Evolutionary conservation across 805 yeast genomes (phyloP).

Genomic region (Candida xiaguanensis): DNA sequence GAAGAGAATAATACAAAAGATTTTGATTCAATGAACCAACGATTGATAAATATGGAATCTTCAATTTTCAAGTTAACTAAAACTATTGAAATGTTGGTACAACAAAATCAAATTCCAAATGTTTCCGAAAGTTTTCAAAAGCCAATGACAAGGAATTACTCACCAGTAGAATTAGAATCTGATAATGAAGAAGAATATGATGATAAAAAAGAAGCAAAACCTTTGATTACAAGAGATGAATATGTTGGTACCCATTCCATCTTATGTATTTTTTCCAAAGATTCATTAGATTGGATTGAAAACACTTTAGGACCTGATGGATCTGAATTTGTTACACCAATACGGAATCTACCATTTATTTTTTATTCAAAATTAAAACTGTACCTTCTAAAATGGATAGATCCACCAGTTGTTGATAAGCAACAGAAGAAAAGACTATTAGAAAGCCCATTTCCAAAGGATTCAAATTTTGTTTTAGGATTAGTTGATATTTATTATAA

Average conservation of each 20-base stretch:
- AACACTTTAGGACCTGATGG: slow-evolving; percentile 21
- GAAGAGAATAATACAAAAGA: not conserved
- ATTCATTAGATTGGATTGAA: slow-evolving; percentile 31
- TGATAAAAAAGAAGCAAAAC: slow-evolving; percentile 1
- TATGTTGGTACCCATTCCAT: slow-evolving; percentile 37
- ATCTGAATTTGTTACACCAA: slow-evolving; percentile 18
- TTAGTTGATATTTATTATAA: slow-evolving; percentile 24
- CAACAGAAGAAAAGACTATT: slow-evolving; percentile 16
- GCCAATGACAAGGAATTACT: not conserved
- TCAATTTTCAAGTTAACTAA: slow-evolving; percentile 16
- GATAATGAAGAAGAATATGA: slow-evolving; percentile 1
- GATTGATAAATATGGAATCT: slow-evolving; percentile 21
- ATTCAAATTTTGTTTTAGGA: slow-evolving; percentile 20
- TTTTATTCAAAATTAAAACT: slow-evolving; percentile 16
- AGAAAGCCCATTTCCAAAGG: slow-evolving; percentile 25
- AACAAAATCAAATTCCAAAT: not conserved
- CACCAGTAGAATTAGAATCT: not conserved
- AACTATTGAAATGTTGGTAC: slow-evolving; percentile 7
- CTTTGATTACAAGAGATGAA: slow-evolving; percentile 12
- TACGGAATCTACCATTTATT: slow-evolving; percentile 26
- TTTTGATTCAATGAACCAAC: slow-evolving; percentile 12
- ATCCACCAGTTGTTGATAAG: slow-evolving; percentile 23
- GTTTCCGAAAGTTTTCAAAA: not conserved
- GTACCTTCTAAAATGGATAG: slow-evolving; percentile 25
- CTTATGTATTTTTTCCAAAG: slow-evolving; percentile 30